Base-by-base conservation (phyloP, 306 rosid genomes). In the Ormosia semicastrata region DNA sequence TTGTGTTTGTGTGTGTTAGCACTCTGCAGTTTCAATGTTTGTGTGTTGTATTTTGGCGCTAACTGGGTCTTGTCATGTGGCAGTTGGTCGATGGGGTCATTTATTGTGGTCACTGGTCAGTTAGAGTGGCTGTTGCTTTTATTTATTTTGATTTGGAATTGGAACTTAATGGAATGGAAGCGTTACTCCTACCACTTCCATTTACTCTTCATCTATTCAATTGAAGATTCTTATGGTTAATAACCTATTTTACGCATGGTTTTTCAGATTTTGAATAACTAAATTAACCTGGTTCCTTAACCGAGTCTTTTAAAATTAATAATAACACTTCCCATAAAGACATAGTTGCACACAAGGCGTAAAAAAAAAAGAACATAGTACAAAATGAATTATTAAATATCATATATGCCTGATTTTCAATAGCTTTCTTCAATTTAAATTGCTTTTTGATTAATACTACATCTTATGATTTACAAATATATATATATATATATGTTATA, bases 11-110 rank as follows among this genome's bases (percentile, higher is more conserved):
- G 41, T 2, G 37, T 12, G 24, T 24, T 24, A 24, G 24, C 24
- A 24, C 24, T 24, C 1, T 24, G 34, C 13, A 39, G 78, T 56
- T 12, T 39, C 40, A 37, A 6, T 9, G 40, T 60, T 71, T 32
- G 39, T 60, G 60, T 68, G 29, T 47, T 66, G 4, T 71, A 77
- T 69, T 84, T 67, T 73, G 82, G 89, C 82, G 79, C 82, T 56
- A 44, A 50, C 64, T 50, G 53, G 36, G 46, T 6, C 9, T 9
- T 13, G 15, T 74, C 68, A 54, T 67, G 75, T 56, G 77, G 74
- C 86, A 73, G 83, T 52, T 57, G 81, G 86, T 82, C 5, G 85
- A 50, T 88, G 44, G 71, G 63, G 17, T 44, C 60, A 77, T 84
- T 84, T 68, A 86, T 62, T 57, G 52, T 12, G 14, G 37, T 63